Evolutionary conservation across 2,329 filamentous ascomycete species (phyloP).

Genomic region (Hymenoscyphus occultus): DNA sequence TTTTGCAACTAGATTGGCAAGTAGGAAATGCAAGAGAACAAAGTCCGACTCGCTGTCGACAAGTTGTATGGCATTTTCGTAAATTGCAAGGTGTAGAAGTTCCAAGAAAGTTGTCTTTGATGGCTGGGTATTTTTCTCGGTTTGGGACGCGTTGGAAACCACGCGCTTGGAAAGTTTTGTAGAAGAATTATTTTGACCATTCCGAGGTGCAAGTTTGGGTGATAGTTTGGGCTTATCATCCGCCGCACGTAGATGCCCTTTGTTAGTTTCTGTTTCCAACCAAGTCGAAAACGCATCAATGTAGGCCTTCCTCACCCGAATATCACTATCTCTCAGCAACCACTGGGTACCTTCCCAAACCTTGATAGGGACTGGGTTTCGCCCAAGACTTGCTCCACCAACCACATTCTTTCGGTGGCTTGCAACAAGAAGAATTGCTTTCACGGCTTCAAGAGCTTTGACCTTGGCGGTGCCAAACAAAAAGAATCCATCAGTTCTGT

Average conservation of each 20-base stretch:
- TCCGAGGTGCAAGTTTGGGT: conserved; percentile 41
- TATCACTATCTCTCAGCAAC: conserved; percentile 78
- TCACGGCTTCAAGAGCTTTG: conserved; percentile 73
- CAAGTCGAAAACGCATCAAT: conserved; percentile 79
- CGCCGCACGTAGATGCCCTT: conserved; percentile 58
- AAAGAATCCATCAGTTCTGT: conserved; percentile 56
- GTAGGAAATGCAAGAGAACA: conserved; percentile 71
- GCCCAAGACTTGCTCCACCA: conserved; percentile 62
- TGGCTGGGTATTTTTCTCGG: conserved; percentile 29
- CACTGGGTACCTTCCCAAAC: conserved; percentile 98
- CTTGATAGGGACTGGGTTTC: conserved; percentile 72
- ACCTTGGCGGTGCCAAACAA: conserved; percentile 60
- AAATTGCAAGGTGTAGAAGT: conserved; percentile 81
- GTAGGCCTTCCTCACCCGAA: conserved; percentile 79
- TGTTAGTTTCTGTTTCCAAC: conserved; percentile 76
- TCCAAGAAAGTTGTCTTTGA: conserved; percentile 61
- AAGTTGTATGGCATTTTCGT: conserved; percentile 77
- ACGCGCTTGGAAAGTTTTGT: conserved; percentile 49
- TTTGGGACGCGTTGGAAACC: conserved; percentile 63
- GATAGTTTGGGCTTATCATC: conserved; percentile 52
- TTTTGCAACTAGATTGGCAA: conserved; percentile 69
- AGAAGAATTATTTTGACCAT: conserved; percentile 31
- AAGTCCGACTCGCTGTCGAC: conserved; percentile 72
- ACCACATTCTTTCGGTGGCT: conserved; percentile 62
- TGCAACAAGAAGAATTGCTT: conserved; percentile 76